Evolutionary conservation across 1,284 basidiomycete genomes (phyloP).

Genomic region (Ceratorhiza oryzae-sativae): DNA sequence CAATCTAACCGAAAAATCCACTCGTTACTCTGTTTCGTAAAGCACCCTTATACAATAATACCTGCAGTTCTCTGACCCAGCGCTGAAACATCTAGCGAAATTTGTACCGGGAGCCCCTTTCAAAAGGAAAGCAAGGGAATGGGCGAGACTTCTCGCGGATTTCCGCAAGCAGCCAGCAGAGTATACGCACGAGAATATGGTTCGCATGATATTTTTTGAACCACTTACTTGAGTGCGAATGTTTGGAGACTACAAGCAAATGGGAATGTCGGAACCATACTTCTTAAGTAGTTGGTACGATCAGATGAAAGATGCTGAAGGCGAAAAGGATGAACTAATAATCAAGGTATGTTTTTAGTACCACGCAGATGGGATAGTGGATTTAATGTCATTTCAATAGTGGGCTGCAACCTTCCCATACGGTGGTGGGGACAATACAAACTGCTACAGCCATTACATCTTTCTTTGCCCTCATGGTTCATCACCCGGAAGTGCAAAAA

Average conservation of each 20-base stretch:
- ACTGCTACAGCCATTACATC: conserved; percentile 19
- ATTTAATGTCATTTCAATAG: background rate
- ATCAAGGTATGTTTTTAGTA: background rate
- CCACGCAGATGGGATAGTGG: too few species aligned
- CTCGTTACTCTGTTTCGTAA: too few species aligned
- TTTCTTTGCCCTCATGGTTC: conserved; percentile 39
- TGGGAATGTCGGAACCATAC: background rate
- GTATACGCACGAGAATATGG: background rate
- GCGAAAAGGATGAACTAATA: background rate
- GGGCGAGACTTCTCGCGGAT: background rate
- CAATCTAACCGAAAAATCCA: too few species aligned
- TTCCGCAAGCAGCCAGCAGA: conserved; percentile 3
- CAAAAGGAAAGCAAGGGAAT: conserved; percentile 3
- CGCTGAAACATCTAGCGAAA: background rate
- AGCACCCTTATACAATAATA: too few species aligned
- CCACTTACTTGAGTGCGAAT: background rate
- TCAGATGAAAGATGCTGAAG: background rate
- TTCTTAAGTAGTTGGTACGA: background rate
- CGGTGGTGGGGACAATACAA: conserved; percentile 10
- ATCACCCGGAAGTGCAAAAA: conserved; percentile 34
- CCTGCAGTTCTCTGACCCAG: background rate
- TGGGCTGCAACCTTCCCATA: conserved; percentile 7
- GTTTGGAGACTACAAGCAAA: background rate
- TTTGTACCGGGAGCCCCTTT: conserved; percentile 20
- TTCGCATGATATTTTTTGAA: background rate